phyloP scores from a whole-genome alignment of 2,329 filamentous ascomycete genomes.

The Aspergillus sp. region DNA sequence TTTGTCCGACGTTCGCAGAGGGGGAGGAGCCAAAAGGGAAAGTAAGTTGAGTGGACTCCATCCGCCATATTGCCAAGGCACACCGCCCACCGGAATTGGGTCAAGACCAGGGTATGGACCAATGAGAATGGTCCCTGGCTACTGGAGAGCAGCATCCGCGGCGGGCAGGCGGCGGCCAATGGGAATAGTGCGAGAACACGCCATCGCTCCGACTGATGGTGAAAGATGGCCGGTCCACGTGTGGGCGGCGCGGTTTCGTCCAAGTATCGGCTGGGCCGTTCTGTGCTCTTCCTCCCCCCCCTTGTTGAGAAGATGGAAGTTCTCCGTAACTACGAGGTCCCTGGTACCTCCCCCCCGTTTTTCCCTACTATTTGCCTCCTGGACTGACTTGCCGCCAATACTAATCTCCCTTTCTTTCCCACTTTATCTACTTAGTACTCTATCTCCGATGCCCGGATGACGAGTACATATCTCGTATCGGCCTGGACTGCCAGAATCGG shows the following conservation, averaged over 20 bases:
- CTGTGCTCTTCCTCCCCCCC: neutral
- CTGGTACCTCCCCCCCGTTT: neutral
- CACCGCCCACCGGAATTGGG: slow-evolving; percentile 11
- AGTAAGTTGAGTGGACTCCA: neutral
- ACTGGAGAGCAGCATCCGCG: neutral
- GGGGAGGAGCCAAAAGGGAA: neutral
- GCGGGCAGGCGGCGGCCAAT: slow-evolving; percentile 27
- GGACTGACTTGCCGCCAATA: too few species aligned
- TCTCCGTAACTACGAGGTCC: too few species aligned
- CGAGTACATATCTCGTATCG: neutral
- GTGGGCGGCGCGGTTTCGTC: slow-evolving; percentile 10
- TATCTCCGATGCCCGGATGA: slow-evolving; percentile 1
- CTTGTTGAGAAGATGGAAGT: neutral
- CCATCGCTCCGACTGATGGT: slow-evolving; percentile 36
- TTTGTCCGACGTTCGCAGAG: neutral
- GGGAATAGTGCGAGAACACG: slow-evolving; percentile 28
- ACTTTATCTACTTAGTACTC: neutral
- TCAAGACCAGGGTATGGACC: neutral
- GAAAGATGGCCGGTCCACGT: slow-evolving; percentile 25
- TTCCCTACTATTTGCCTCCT: neutral
- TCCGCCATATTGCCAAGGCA: slow-evolving; percentile 13
- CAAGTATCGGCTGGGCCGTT: neutral
- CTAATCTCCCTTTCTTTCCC: too few species aligned
- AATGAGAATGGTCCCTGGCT: slow-evolving; percentile 6
- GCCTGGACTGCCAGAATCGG: neutral